Evolutionary conservation across 345 rosid genomes (phyloP), one percentile per base, ranked within the genome.

Genomic region (Hypericum perforatum): DNA sequence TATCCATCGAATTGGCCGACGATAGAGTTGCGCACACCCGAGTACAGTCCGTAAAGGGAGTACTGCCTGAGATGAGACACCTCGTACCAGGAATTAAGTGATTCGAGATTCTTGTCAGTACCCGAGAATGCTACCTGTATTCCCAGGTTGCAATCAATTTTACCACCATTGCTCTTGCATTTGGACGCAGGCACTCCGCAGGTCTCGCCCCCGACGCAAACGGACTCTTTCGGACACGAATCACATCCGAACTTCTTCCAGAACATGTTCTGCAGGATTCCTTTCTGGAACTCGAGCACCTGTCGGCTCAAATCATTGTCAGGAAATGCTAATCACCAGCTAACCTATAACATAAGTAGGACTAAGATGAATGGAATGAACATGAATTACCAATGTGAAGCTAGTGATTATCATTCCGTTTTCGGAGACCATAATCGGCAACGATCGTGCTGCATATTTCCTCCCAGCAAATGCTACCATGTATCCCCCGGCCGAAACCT

Each of bases 81-180:
- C 70, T 92, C 96, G 10, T 87, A 92, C 98, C 96, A 92, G 5
- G 94, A 75, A 70, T 87, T 85, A 36, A 92, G 70, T 3, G 78
- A 72, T 56, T 77, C 80, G 0, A 82, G 67, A 72, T 78, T 81
- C 78, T 62, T 76, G 71, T 85, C 98, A 5, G 95, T 92, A 11
- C 98, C 96, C 0, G 96, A 81, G 70, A 85, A 92, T 5, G 90
- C 66, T 15, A 85, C 56, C 47, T 92, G 98, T 52, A 88, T 85
- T 39, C 82, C 68, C 0, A 80, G 11, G 39, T 59, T 61, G 77
- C 96, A 92, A 9, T 80, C 76, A 39, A 43, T 56, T 0, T 32
- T 0, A 41, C 89, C 98, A 0, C 81, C 82, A 9, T 47, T 12
- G 52, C 54, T 62, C 38, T 63, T 70, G 22, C 98, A 92, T 43